Conservation (phyloP, 2,329 filamentous ascomycete genomes). For the Colletotrichum liaoningense region DNA sequence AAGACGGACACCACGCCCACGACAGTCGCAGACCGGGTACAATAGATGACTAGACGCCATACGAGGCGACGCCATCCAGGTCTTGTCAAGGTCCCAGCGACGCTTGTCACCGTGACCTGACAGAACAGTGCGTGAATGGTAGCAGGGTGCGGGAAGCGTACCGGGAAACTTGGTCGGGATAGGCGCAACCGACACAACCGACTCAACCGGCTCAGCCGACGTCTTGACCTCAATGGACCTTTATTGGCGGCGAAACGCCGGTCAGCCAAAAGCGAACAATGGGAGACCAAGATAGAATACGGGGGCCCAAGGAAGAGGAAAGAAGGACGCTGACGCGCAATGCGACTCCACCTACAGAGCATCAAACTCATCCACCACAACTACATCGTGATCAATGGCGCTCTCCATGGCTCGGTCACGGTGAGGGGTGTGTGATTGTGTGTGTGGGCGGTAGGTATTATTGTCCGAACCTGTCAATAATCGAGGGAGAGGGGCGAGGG, state of each 20-base stretch:
- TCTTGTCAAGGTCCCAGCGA: neutral
- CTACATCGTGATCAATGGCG: conserved; percentile 51
- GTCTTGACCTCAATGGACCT: conserved; percentile 53
- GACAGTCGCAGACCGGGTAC: neutral
- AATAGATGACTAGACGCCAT: too few species aligned
- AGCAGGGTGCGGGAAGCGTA: conserved; percentile 35
- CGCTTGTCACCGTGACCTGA: neutral
- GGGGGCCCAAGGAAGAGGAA: neutral
- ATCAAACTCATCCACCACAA: conserved; percentile 65
- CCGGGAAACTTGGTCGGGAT: conserved; percentile 50
- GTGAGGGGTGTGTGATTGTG: neutral
- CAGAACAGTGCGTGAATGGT: neutral
- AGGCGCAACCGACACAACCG: conserved; percentile 21
- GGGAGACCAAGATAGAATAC: neutral
- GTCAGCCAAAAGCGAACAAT: conserved; percentile 31
- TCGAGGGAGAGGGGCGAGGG: neutral
- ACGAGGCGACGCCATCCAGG: too few species aligned
- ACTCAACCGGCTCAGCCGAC: conserved; percentile 12
- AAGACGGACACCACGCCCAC: neutral
- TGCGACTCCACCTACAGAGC: conserved; percentile 57
- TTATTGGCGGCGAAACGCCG: neutral
- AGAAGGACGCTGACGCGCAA: neutral
- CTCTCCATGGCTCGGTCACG: conserved; percentile 40
- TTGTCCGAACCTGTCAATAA: neutral
- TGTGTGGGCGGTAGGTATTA: neutral